Conservation (phyloP, 805 yeast species). For the Saccharomycopsis synnaedendra region DNA sequence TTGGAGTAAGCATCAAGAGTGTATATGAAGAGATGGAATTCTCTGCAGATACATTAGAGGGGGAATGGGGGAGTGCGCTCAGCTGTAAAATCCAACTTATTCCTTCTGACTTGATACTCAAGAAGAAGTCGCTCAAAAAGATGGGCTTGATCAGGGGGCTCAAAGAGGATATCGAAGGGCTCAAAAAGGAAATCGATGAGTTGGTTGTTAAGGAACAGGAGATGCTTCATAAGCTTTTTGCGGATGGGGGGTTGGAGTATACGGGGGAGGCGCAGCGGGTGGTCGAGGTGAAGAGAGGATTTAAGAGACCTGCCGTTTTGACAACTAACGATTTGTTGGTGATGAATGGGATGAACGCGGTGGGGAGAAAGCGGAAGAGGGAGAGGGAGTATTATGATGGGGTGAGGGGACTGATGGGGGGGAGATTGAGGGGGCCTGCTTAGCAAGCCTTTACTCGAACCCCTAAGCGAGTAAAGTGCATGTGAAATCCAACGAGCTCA, state of each 20-base stretch:
- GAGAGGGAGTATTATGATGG: no score
- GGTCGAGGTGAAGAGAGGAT: not conserved
- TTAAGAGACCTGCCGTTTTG: not conserved
- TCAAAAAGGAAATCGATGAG: constrained; percentile 9
- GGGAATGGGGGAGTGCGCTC: not conserved
- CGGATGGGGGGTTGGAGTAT: not conserved
- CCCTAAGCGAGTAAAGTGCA: no score
- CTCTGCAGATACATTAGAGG: not conserved
- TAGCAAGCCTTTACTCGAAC: no score
- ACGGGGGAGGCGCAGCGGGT: not conserved
- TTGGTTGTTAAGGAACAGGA: constrained; percentile 13
- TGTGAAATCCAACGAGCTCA: no score
- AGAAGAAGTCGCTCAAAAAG: constrained; percentile 15
- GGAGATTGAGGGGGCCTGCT: no score
- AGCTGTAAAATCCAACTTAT: constrained; percentile 14
- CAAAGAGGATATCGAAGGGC: constrained; percentile 7
- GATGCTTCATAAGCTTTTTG: not conserved
- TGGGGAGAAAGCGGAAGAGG: not conserved
- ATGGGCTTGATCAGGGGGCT: constrained; percentile 12
- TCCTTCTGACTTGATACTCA: constrained; percentile 15
- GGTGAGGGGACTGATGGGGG: no score
- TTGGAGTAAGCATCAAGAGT: constrained; percentile 2
- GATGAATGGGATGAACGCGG: constrained; percentile 5
- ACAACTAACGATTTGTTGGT: constrained; percentile 10
- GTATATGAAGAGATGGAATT: not conserved